Conservation (phyloP, 164 flowering plant species). For the Magnolia kwangsiensis region DNA sequence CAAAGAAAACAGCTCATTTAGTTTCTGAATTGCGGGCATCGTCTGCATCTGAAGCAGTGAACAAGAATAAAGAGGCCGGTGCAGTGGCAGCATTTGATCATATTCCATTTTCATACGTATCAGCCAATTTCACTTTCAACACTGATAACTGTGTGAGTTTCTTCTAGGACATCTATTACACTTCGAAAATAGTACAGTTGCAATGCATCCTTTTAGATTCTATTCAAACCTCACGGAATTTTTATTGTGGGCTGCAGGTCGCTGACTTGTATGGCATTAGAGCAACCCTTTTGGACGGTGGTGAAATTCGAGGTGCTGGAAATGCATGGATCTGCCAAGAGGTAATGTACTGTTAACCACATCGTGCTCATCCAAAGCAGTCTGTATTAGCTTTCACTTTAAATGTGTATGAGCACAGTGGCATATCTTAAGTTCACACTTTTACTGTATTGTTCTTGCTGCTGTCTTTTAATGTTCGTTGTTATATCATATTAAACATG, state of each 20-base stretch:
- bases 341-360: constrained; percentile 36
- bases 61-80: constrained; percentile 81
- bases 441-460: not conserved
- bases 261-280: constrained; percentile 96
- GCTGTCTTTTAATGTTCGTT: not conserved
- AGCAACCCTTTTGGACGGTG: constrained; percentile 96
- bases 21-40: constrained; percentile 49
- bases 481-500: no score
- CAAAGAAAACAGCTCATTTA: constrained; percentile 55
- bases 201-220: not conserved
- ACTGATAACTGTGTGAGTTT: constrained; percentile 84
- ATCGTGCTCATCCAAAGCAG: not conserved
- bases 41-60: constrained; percentile 68
- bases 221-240: not conserved
- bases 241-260: constrained; percentile 45
- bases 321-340: constrained; percentile 98
- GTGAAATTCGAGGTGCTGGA: constrained; percentile 99
- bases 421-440: not conserved
- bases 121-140: constrained; percentile 92
- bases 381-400: not conserved
- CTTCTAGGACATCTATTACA: not conserved
- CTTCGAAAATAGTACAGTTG: constrained; percentile 4
- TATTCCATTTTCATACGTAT: constrained; percentile 80
- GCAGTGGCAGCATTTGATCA: constrained; percentile 97
- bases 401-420: not conserved